Conservation (phyloP, 2,329 filamentous ascomycete species). For the Trichophyton benhamiae region DNA sequence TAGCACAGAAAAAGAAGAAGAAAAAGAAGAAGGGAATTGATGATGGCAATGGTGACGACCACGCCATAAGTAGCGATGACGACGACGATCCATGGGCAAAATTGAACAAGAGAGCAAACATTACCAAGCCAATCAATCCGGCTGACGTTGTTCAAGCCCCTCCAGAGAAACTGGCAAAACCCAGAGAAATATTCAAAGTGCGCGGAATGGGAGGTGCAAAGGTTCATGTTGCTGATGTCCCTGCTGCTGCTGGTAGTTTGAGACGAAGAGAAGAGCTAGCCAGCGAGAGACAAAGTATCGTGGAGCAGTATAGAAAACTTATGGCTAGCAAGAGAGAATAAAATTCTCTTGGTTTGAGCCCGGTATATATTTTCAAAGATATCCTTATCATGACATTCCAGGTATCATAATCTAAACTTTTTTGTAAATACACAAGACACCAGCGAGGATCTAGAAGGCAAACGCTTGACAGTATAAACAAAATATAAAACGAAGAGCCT, state of each 20-base stretch:
- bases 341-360: neutral
- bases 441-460: neutral
- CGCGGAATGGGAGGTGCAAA: constrained; percentile 45
- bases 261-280: constrained; percentile 60
- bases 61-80: constrained; percentile 34
- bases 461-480: neutral
- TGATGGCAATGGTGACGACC: constrained; percentile 23
- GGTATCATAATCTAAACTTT: constrained; percentile 8
- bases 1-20: constrained; percentile 48
- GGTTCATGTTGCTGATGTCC: constrained; percentile 57
- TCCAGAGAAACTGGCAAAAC: constrained; percentile 54
- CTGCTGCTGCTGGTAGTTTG: constrained; percentile 57
- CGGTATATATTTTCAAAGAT: neutral
- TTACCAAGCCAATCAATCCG: constrained; percentile 26
- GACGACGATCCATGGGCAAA: constrained; percentile 67
- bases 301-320: constrained; percentile 59
- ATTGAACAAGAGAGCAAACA: constrained; percentile 50
- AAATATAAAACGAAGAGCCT: neutral
- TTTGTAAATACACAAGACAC: neutral
- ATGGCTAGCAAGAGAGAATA: constrained; percentile 45
- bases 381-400: constrained; percentile 3
- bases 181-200: constrained; percentile 52
- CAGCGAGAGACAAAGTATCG: constrained; percentile 55
- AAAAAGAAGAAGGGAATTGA: constrained; percentile 32
- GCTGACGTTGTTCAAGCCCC: constrained; percentile 57